phyloP scores from a whole-genome alignment of 768 basidiomycete species.

The Grammothele lineata region DNA sequence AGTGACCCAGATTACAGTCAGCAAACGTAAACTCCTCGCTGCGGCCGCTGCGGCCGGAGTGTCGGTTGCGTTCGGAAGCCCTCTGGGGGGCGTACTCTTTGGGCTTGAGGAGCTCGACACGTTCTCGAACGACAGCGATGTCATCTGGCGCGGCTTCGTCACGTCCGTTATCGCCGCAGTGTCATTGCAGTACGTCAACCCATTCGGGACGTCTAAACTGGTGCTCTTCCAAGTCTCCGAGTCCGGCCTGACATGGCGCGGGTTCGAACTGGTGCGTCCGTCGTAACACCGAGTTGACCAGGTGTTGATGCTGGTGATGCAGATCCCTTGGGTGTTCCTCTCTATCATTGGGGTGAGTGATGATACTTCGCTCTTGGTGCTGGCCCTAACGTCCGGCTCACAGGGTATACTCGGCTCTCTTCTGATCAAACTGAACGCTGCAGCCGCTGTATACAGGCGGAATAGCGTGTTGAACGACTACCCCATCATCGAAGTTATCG shows the following conservation, averaged over 20 bases:
- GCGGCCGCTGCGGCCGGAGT: slow-evolving; percentile 86
- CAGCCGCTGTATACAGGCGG: slow-evolving; percentile 56
- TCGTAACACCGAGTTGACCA: neutral
- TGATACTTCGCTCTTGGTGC: neutral
- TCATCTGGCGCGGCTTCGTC: slow-evolving; percentile 86
- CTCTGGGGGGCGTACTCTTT: slow-evolving; percentile 81
- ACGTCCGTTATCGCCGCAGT: slow-evolving; percentile 85
- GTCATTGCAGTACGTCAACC: slow-evolving; percentile 79
- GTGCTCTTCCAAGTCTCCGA: slow-evolving; percentile 75
- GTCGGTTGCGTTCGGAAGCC: slow-evolving; percentile 85
- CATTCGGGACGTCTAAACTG: slow-evolving; percentile 81
- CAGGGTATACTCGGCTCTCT: slow-evolving; percentile 65
- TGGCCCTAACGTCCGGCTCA: no score
- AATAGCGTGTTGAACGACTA: slow-evolving; percentile 52
- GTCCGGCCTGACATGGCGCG: slow-evolving; percentile 58
- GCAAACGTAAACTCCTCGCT: slow-evolving; percentile 76
- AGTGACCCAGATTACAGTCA: slow-evolving; percentile 39
- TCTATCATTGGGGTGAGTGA: slow-evolving; percentile 55
- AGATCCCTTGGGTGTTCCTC: slow-evolving; percentile 71
- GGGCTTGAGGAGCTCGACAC: slow-evolving; percentile 77
- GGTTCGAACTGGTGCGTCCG: slow-evolving; percentile 60
- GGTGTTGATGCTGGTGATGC: neutral
- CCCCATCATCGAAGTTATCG: slow-evolving; percentile 64
- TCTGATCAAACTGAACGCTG: slow-evolving; percentile 62
- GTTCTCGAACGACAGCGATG: slow-evolving; percentile 68